These are phyloP conservation scores for Adansonia madagascariensis DNA, from an alignment of 441 rosid genomes.

Conservation along the genomic window DNA sequence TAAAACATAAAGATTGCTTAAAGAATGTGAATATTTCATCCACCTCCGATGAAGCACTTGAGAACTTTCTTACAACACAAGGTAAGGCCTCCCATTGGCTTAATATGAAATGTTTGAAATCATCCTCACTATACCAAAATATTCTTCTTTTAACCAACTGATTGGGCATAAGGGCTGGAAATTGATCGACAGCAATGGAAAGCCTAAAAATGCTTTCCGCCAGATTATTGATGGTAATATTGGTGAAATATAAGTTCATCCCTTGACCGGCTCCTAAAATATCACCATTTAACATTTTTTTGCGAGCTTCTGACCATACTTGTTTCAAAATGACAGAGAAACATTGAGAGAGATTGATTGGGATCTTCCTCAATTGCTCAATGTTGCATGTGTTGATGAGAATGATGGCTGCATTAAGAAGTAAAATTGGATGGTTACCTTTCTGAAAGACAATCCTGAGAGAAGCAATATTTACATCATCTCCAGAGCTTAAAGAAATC, in stretches of 20 bases:
- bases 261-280: conserved; percentile 28
- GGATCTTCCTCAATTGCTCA: conserved; percentile 44
- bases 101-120: conserved; percentile 46
- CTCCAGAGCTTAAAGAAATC: conserved; percentile 36
- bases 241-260: conserved; percentile 33
- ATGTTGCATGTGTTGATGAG: conserved; percentile 48
- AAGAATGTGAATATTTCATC: conserved; percentile 43
- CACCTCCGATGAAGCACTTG: conserved; percentile 32
- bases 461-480: conserved; percentile 27
- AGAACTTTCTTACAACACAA: conserved; percentile 37
- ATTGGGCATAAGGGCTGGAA: conserved; percentile 27
- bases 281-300: conserved; percentile 35
- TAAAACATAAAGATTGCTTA: conserved; percentile 31
- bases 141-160: conserved; percentile 38
- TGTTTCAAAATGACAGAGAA: conserved; percentile 42
- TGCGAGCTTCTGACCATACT: conserved; percentile 47
- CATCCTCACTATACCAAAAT: conserved; percentile 39
- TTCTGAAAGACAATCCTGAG: conserved; percentile 35
- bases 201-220: conserved; percentile 65
- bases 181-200: conserved; percentile 35
- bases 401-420: conserved; percentile 45
- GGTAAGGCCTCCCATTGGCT: conserved; percentile 58
- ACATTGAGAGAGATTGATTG: conserved; percentile 37
- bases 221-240: conserved; percentile 41
- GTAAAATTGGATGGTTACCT: conserved; percentile 36